Evolutionary conservation across 1,284 basidiomycete genomes (phyloP), one percentile per base, ranked within the genome.

Genomic region (Acaromyces ingoldii): DNA sequence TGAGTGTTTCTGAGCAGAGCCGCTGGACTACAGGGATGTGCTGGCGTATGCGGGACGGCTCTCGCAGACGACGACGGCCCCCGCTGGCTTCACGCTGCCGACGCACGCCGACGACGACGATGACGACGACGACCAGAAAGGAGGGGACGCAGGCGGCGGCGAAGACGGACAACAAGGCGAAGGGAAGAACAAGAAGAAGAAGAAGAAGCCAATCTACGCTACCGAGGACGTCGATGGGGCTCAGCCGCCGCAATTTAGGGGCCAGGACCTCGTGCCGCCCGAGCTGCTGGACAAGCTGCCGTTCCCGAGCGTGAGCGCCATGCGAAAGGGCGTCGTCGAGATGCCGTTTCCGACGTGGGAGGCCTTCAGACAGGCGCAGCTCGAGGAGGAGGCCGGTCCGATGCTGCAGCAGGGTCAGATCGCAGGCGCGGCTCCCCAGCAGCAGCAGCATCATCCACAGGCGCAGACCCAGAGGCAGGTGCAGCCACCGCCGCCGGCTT

Each of bases 221-320:
- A n/a, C n/a, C n/a, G n/a, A n/a, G n/a, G n/a, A n/a, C n/a, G n/a
- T n/a, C n/a, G n/a, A n/a, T n/a, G n/a, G n/a, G n/a, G n/a, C n/a
- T n/a, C n/a, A n/a, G n/a, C n/a, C n/a, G n/a, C n/a, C n/a, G n/a
- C n/a, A n/a, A n/a, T n/a, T n/a, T n/a, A n/a, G n/a, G n/a, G n/a
- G n/a, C n/a, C n/a, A n/a, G n/a, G n/a, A n/a, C n/a, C 42, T 31
- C 30, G 26, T 45, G 10, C 42, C 42, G 10, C 22, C 42, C 3
- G 29, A 45, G 30, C 24, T 45, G 42, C 42, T 31, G 22, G 42
- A 45, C 25, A 45, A 45, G 42, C 24, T 45, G 26, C 42, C 42
- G 3, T 45, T 45, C 15, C 42, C 42, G 3, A 31, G 29, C 4
- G 22, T 45, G 13, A n/a, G 34, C 34, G 42, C 42, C 6, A 45